A percentile compares a stretch with the other conserved stretches of the same genome.
These are phyloP conservation scores for Hypoxylon fragiforme DNA, from an alignment of 495 filamentous ascomycete species.

Conservation along the genomic window DNA sequence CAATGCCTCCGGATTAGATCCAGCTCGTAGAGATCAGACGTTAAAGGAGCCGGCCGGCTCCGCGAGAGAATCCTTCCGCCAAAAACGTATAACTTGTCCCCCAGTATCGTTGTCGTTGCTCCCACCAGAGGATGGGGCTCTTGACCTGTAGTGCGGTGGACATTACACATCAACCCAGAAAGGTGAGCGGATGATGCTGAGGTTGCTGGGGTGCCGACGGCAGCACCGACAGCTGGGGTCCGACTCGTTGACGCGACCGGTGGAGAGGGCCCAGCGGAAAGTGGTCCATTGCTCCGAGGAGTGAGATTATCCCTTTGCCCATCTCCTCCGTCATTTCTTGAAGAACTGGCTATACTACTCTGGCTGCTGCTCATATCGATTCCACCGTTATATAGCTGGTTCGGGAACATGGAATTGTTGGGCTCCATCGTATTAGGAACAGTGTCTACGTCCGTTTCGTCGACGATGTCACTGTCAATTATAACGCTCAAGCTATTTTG, in stretches of 20 bases:
- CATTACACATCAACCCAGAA: conserved; percentile 90
- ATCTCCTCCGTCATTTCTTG: conserved; percentile 47
- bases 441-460: conserved; percentile 41
- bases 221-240: conserved; percentile 52
- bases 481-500: conserved; percentile 25
- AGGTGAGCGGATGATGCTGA: conserved; percentile 61
- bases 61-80: conserved; percentile 86
- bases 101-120: conserved; percentile 90
- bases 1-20: conserved; percentile 91
- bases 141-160: conserved; percentile 83
- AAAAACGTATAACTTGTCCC: conserved; percentile 95
- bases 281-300: conserved; percentile 54
- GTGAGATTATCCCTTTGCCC: conserved; percentile 51
- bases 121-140: conserved; percentile 91
- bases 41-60: conserved; percentile 75
- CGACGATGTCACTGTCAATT: conserved; percentile 33
- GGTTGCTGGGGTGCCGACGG: conserved; percentile 49
- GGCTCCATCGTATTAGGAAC: conserved; percentile 66
- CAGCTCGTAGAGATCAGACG: conserved; percentile 87
- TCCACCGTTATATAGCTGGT: conserved; percentile 45
- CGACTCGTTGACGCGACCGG: conserved; percentile 39
- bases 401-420: conserved; percentile 50
- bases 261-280: conserved; percentile 55
- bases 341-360: conserved; percentile 52
- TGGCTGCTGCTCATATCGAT: conserved; percentile 59